phyloP scores from a whole-genome alignment of 202 grass and related monocot genomes.

The Schoenoplectus tabernaemontani region DNA sequence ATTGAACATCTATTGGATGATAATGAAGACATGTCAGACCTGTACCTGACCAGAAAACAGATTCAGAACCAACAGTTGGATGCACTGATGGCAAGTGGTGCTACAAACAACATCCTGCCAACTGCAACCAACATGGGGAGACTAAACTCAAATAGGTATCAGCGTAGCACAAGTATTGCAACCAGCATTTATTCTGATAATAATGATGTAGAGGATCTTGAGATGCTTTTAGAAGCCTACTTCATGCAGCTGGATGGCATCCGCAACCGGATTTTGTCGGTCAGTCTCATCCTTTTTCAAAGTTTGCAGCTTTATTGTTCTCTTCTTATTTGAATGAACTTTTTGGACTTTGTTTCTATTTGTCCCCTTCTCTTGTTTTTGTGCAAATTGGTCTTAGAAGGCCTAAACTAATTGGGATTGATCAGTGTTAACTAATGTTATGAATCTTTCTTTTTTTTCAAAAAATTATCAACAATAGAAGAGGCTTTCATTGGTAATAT shows the following conservation, averaged over 20 bases:
- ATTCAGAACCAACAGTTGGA: constrained; percentile 85
- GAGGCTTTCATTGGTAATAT: not conserved
- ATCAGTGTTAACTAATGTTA: not conserved
- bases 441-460: not conserved
- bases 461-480: not conserved
- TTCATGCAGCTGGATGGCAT: constrained; percentile 99
- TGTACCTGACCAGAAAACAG: constrained; percentile 97
- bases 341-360: not conserved
- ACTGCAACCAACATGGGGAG: constrained; percentile 34
- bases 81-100: constrained; percentile 57
- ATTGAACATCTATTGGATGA: constrained; percentile 99
- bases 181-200: constrained; percentile 84
- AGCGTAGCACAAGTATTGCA: constrained; percentile 56
- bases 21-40: constrained; percentile 86
- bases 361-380: not conserved
- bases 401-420: not conserved
- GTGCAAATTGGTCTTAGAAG: not conserved
- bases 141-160: constrained; percentile 47
- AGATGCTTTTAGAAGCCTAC: constrained; percentile 98
- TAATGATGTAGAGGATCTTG: constrained; percentile 92
- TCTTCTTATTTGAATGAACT: not conserved
- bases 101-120: constrained; percentile 71
- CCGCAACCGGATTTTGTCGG: constrained; percentile 93
- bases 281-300: constrained; percentile 31
- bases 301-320: not conserved